Evolutionary conservation across 176 grass and related monocot genomes (phyloP).

Genomic region (Triticum urartu): DNA sequence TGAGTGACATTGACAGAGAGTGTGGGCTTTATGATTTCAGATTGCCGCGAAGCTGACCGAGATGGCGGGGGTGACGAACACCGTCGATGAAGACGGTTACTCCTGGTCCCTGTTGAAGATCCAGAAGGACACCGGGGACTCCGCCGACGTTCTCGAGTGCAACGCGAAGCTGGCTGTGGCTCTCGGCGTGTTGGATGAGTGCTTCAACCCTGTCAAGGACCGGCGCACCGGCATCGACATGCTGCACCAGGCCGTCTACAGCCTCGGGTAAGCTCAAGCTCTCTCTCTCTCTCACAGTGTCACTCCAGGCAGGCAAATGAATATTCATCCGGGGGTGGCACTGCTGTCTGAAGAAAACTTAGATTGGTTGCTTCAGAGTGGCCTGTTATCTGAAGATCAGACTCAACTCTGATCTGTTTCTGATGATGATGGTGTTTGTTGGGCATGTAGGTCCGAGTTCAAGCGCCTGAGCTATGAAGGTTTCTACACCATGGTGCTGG

Average conservation of each 20-base stretch:
- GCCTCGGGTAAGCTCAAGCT: slow-evolving; percentile 43
- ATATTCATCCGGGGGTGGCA: background rate
- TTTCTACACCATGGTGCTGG: slow-evolving; percentile 67
- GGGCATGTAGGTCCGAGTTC: slow-evolving; percentile 66
- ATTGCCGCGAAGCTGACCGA: slow-evolving; percentile 51
- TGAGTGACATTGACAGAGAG: background rate
- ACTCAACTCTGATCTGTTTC: background rate
- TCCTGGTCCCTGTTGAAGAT: slow-evolving; percentile 63
- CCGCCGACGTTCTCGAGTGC: slow-evolving; percentile 31
- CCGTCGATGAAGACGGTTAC: slow-evolving; percentile 47
- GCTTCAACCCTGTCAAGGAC: slow-evolving; percentile 70
- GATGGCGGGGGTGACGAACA: slow-evolving; percentile 44
- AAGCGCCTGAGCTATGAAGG: slow-evolving; percentile 66
- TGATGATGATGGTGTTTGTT: background rate
- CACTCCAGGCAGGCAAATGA: background rate
- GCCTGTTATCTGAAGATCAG: background rate
- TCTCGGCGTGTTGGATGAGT: slow-evolving; percentile 69
- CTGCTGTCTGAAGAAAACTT: too few species aligned
- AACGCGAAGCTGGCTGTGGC: slow-evolving; percentile 51
- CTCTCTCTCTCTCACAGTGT: too few species aligned
- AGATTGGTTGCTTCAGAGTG: background rate
- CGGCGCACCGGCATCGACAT: slow-evolving; percentile 56
- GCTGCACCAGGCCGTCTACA: slow-evolving; percentile 71
- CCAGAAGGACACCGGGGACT: slow-evolving; percentile 29
- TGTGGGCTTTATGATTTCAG: slow-evolving; percentile 16